Evolutionary conservation across 352 stramenopile genomes (phyloP), one percentile per base, ranked within the genome.

Genomic region (Phytophthora citrophthora): DNA sequence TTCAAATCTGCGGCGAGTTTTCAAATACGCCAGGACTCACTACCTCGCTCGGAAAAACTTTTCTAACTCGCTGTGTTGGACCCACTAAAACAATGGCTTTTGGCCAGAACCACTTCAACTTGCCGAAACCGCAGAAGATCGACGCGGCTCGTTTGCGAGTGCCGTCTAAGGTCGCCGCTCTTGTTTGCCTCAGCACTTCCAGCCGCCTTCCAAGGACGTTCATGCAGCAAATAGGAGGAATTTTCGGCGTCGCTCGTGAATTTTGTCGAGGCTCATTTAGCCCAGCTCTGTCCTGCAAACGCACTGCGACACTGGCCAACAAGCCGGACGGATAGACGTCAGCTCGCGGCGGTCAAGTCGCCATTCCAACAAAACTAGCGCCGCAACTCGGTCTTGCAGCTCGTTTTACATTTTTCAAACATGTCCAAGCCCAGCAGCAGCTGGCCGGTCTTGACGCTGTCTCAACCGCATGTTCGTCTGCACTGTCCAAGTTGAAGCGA

Each of bases 391-490:
- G 26, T 11, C 11, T 18, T 43, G 36, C 20, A 26, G 50, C 54
- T 64, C 46, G 38, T 51, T 58, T 63, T 62, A 32, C 12, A 45
- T 64, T 57, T 64, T 55, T 20, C 50, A 51, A 5, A 51, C n/a
- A 23, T 16, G 24, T 51, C 45, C 16, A 32, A 18, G 20, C 29
- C 29, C 29, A 34, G 29, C 27, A 32, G 27, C 27, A 32, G 27
- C 27, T 40, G 34, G 34, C 36, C n/a, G 13, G 36, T 20, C 12
- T 41, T 41, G 13, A 41, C 36, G n/a, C 36, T 41, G 36, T 41
- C 36, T 20, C 36, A 41, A 20, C 34, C 34, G 34, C 34, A 40
- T 40, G 34, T 40, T 40, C 11, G 36, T 10, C 36, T 41, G 36
- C 15, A 41, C 44, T 32, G 24, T 18, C 12, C 45, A 50, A 40